Evolutionary conservation across 1,284 basidiomycete species (phyloP).

Genomic region (Rugosomyces carneus): DNA sequence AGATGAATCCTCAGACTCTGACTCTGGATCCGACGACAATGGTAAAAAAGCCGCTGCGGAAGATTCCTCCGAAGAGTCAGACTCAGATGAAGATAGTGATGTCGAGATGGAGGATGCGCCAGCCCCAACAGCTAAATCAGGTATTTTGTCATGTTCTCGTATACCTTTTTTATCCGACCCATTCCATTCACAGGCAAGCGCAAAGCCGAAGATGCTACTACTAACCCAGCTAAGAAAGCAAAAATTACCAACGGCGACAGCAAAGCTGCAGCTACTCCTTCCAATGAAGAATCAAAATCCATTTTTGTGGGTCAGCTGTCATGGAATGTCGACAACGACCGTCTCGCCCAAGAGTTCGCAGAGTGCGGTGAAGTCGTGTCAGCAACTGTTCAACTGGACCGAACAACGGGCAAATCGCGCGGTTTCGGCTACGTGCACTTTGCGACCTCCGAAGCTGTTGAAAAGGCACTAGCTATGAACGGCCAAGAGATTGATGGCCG

Average conservation of each 20-base stretch:
- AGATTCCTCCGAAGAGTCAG: conserved; percentile 22
- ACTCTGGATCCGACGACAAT: conserved; percentile 17
- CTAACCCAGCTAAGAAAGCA: conserved; percentile 73
- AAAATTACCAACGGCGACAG: conserved; percentile 64
- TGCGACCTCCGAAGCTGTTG: conserved; percentile 64
- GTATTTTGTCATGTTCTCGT: no score
- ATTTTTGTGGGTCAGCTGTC: conserved; percentile 93
- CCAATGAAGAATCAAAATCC: conserved; percentile 55
- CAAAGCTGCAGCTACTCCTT: conserved; percentile 35
- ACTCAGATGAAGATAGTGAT: conserved; percentile 41
- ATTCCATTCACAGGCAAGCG: conserved; percentile 57
- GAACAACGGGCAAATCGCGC: conserved; percentile 80
- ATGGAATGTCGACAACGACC: conserved; percentile 98
- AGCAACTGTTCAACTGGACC: conserved; percentile 89
- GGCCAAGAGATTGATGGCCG: conserved; percentile 93
- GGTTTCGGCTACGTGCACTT: conserved; percentile 98
- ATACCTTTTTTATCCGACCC: neutral
- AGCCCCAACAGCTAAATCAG: conserved; percentile 37
- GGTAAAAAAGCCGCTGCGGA: conserved; percentile 17
- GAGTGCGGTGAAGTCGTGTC: conserved; percentile 84
- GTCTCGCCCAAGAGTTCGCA: conserved; percentile 89
- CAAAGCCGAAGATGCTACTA: conserved; percentile 70
- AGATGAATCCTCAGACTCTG: conserved; percentile 9
- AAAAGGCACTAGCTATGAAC: conserved; percentile 73
- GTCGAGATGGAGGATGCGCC: conserved; percentile 46